Base-by-base conservation (phyloP, 78 protist species). In the Protostelium mycophagum region DNA sequence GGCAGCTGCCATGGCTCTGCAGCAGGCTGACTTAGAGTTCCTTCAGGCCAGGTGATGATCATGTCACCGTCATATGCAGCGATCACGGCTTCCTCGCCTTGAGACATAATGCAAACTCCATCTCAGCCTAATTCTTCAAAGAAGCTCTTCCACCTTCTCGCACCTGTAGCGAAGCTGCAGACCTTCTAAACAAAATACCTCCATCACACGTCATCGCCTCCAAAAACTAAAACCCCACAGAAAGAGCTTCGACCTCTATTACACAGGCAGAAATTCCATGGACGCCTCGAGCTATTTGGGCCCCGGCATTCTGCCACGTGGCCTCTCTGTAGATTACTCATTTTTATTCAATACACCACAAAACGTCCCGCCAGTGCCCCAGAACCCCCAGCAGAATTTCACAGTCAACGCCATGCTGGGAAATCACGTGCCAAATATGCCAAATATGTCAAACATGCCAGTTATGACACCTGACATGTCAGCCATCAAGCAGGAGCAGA, bases 21-120 rank as follows among this genome's bases (percentile, higher is more conserved):
- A 51, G 73, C 73, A 51, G 16, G 73, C 73, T 16, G 73, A 51
- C 16, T 16, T 51, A 5, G 73, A 51, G 73, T 51, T 51, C 73
- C 73, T 51, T 51, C 73, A 51, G 73, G 73, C 73, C 5, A 51
- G n/a, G n/a, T 63, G 38, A 34, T 63, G 38, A 31, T 63, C 37
- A 31, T 63, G 83, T 0, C 90, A 88, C 25, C 90, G 35, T 37
- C 90, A 88, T 36, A 85, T 83, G 25, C 90, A 51, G 28, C 83
- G 28, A 0, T 84, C 39, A 28, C 84, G 63, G 16, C 84, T 31
- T 0, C n/a, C n/a, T n/a, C n/a, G n/a, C n/a, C n/a, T n/a, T n/a
- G n/a, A n/a, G n/a, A n/a, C n/a, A n/a, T n/a, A n/a, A n/a, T n/a
- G n/a, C n/a, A n/a, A n/a, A n/a, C n/a, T n/a, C n/a, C n/a, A n/a